phyloP scores from a whole-genome alignment of 495 filamentous ascomycete species.

The Tuber melanosporum region DNA sequence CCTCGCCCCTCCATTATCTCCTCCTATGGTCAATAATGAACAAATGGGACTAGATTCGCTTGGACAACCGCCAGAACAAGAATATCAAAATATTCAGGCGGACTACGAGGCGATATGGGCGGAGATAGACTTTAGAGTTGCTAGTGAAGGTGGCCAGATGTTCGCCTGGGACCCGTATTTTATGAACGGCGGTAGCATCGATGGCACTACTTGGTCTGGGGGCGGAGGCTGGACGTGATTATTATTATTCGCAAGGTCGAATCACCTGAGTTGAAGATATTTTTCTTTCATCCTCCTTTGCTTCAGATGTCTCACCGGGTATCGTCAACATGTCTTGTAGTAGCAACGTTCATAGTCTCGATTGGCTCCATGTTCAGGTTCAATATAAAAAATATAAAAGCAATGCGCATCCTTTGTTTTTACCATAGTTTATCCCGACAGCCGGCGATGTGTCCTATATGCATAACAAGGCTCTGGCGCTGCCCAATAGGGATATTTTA shows the following conservation, averaged over 20 bases:
- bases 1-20: neutral
- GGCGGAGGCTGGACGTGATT: neutral
- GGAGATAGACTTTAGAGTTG: slow-evolving; percentile 1
- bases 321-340: slow-evolving; percentile 2
- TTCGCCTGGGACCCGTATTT: slow-evolving; percentile 2
- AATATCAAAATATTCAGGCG: neutral
- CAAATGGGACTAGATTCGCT: neutral
- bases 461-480: neutral
- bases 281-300: neutral
- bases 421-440: neutral
- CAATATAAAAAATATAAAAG: neutral
- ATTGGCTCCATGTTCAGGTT: neutral
- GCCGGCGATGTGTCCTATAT: neutral
- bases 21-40: neutral
- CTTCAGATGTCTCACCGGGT: neutral
- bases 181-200: neutral
- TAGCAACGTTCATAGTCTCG: neutral
- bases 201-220: neutral
- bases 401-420: neutral
- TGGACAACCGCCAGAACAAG: neutral
- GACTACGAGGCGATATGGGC: neutral
- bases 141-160: neutral
- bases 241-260: neutral
- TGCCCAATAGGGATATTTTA: neutral
- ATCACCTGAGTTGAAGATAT: neutral